These are phyloP conservation scores for Oldenlandia corymbosa DNA, from an alignment of 257 asterid genomes.

Conservation along the genomic window DNA sequence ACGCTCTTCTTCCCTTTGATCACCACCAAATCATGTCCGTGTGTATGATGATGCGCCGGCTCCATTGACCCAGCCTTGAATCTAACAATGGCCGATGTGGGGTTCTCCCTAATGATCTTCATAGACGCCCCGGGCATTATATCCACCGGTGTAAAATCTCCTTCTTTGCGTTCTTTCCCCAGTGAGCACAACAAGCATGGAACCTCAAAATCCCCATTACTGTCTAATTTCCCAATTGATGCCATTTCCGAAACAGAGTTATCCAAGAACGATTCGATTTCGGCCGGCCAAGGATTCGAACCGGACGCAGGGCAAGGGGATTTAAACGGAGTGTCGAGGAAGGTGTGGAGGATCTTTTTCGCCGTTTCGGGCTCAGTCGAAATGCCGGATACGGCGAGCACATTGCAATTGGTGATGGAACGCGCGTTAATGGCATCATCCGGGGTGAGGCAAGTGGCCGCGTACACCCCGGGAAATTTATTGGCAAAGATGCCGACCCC, in stretches of 20 bases:
- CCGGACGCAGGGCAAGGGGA: conserved; percentile 94
- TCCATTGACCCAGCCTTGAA: conserved; percentile 78
- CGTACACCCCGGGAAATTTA: conserved; percentile 80
- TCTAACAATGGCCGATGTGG: conserved; percentile 79
- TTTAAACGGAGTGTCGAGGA: conserved; percentile 59
- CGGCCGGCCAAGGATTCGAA: conserved; percentile 69
- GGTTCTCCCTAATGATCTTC: conserved; percentile 64
- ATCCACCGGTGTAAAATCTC: conserved; percentile 51
- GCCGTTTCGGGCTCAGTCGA: conserved; percentile 53
- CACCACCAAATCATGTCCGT: conserved; percentile 87
- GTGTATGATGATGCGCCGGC: conserved; percentile 86
- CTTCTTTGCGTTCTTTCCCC: conserved; percentile 40
- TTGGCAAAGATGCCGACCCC: conserved; percentile 87
- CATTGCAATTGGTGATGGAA: conserved; percentile 76
- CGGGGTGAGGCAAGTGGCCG: conserved; percentile 70
- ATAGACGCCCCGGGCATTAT: conserved; percentile 84
- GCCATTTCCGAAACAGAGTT: conserved; percentile 53
- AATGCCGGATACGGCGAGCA: conserved; percentile 75
- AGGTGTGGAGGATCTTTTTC: conserved; percentile 44
- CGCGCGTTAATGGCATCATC: conserved; percentile 67
- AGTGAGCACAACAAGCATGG: conserved; percentile 61
- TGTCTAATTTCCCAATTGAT: conserved; percentile 29
- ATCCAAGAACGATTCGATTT: conserved; percentile 52
- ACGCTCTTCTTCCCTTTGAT: conserved; percentile 60
- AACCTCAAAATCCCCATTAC: conserved; percentile 7